Percentiles rank a stretch among this genome's conserved stretches.
Evolutionary conservation across 257 asterid species (phyloP).

Genomic region (Orobanche coerulescens): DNA sequence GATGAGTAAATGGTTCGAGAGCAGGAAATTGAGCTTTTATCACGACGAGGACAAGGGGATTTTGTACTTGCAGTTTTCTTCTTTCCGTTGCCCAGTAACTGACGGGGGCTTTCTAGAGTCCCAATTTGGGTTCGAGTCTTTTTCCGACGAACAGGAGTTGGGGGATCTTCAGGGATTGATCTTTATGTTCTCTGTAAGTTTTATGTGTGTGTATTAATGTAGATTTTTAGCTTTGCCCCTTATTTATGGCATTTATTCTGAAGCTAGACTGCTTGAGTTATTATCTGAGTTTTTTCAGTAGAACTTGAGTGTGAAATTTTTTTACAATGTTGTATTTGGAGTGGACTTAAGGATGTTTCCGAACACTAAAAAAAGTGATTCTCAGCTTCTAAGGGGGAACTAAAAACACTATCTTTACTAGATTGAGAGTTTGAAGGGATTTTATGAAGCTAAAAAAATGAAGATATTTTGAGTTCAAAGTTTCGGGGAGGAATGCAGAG

Average conservation of each 20-base stretch:
- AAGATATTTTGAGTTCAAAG: background rate
- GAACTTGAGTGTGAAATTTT: conserved; percentile 1
- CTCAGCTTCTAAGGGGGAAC: too few relatives aligned
- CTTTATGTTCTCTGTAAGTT: conserved; percentile 90
- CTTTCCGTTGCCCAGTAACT: conserved; percentile 27
- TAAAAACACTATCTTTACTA: too few relatives aligned
- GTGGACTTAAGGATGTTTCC: background rate
- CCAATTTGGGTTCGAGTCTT: conserved; percentile 40
- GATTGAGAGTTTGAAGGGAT: conserved; percentile 3
- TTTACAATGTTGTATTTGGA: background rate
- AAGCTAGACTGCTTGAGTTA: conserved; percentile 12
- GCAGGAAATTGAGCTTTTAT: conserved; percentile 59
- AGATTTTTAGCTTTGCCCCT: background rate
- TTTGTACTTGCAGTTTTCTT: conserved; percentile 66
- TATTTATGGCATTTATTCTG: background rate
- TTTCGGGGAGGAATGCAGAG: background rate
- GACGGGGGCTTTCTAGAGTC: conserved; percentile 29
- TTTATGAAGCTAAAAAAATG: background rate
- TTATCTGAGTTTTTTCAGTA: background rate
- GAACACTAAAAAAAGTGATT: too few relatives aligned
- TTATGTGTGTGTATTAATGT: background rate
- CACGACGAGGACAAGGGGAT: conserved; percentile 59
- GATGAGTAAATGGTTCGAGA: conserved; percentile 52
- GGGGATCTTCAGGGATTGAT: conserved; percentile 83
- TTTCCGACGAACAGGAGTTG: conserved; percentile 50